Conservation (phyloP, 306 rosid genomes). For the Cicer chorassanicum region DNA sequence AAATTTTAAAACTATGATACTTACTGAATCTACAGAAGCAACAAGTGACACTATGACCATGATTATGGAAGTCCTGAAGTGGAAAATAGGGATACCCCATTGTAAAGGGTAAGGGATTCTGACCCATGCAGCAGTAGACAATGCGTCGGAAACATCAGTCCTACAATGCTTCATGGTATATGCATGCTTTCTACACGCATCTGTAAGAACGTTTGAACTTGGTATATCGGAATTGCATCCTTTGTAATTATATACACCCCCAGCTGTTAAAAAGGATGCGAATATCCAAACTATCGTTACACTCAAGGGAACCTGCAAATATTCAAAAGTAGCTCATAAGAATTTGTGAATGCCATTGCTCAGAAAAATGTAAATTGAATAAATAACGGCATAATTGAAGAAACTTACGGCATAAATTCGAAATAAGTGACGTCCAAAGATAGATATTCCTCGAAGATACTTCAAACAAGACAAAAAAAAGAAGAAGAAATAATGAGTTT, state of each 20-base stretch:
- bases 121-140: conserved; percentile 78
- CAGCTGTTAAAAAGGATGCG: conserved; percentile 88
- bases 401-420: conserved; percentile 84
- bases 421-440: conserved; percentile 75
- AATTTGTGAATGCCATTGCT: neutral
- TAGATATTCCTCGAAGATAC: conserved; percentile 90
- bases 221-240: conserved; percentile 85
- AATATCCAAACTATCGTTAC: conserved; percentile 72
- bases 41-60: conserved; percentile 81
- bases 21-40: conserved; percentile 89
- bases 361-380: conserved; percentile 2
- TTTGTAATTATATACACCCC: conserved; percentile 86
- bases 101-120: conserved; percentile 87
- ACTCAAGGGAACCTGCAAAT: conserved; percentile 88
- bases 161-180: conserved; percentile 84
- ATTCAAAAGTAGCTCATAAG: conserved; percentile 42
- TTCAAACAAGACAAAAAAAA: conserved; percentile 46
- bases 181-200: conserved; percentile 85
- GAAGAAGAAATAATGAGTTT: conserved; percentile 34
- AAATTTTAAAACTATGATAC: conserved; percentile 51
- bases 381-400: conserved; percentile 29
- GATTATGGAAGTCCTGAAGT: conserved; percentile 76
- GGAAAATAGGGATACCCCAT: conserved; percentile 89
- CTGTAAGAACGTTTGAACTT: conserved; percentile 80
- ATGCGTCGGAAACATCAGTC: conserved; percentile 85